Conservation (phyloP, 2,329 filamentous ascomycete species). For the Fusarium abutilonis region DNA sequence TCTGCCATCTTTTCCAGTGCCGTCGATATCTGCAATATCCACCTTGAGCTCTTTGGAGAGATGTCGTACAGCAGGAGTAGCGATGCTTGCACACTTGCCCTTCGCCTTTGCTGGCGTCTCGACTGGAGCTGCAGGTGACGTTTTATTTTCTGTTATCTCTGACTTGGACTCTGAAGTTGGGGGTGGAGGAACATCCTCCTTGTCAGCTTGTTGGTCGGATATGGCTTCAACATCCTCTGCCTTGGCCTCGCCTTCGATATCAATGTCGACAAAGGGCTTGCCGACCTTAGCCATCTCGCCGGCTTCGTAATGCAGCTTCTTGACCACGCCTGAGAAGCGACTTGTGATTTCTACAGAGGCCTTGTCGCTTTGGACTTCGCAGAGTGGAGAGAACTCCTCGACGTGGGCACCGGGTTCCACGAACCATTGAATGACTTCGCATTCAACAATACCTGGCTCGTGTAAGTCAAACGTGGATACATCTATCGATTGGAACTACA, state of each 20-base stretch:
- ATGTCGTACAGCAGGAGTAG: conserved; percentile 92
- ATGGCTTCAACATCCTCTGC: conserved; percentile 51
- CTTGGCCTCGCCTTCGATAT: conserved; percentile 81
- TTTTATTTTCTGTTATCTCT: conserved; percentile 21
- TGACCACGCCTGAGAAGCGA: conserved; percentile 92
- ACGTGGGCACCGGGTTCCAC: conserved; percentile 94
- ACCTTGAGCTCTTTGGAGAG: conserved; percentile 82
- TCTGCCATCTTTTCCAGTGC: conserved; percentile 89
- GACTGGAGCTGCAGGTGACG: conserved; percentile 5
- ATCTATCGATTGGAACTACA: background rate
- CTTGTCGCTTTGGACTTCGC: conserved; percentile 98
- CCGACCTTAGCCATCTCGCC: conserved; percentile 97
- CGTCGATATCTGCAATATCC: conserved; percentile 79
- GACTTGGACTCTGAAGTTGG: conserved; percentile 27
- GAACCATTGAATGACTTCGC: conserved; percentile 99
- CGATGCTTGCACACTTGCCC: conserved; percentile 77
- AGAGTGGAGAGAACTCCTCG: conserved; percentile 97
- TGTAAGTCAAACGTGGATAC: conserved; percentile 27
- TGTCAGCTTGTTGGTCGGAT: conserved; percentile 48
- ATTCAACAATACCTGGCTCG: conserved; percentile 87
- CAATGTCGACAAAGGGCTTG: conserved; percentile 93
- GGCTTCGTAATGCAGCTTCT: conserved; percentile 93
- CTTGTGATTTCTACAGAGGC: conserved; percentile 92
- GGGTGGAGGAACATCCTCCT: conserved; percentile 43
- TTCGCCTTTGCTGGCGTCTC: conserved; percentile 50